A percentile compares a stretch with the other conserved stretches of the same genome.
phyloP scores from a whole-genome alignment of 176 grass and related monocot genomes.

The Paspalum notatum region DNA sequence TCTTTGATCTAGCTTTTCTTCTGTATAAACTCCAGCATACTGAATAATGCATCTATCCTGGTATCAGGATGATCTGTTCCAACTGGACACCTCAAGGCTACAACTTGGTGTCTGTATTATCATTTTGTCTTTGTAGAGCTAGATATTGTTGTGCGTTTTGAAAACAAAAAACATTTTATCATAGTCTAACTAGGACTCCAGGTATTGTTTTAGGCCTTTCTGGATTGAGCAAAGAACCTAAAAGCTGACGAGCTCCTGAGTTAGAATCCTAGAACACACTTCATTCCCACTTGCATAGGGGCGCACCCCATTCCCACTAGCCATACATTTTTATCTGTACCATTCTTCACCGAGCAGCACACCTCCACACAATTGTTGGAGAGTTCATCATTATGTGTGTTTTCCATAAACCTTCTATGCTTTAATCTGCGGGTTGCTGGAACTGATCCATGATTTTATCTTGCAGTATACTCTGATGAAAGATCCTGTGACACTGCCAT shows the following conservation, averaged over 20 bases:
- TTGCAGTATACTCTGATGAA: constrained; percentile 91
- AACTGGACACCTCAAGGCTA: not conserved
- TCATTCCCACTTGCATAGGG: not conserved
- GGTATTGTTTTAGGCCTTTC: not conserved
- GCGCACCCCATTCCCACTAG: not conserved
- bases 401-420: not conserved
- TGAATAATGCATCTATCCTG: not conserved
- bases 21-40: not conserved
- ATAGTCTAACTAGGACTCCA: not conserved
- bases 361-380: not conserved
- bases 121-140: not conserved
- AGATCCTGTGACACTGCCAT: constrained; percentile 95
- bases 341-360: not conserved
- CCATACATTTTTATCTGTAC: not conserved
- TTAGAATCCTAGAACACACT: not conserved
- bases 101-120: not conserved
- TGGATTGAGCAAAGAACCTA: not conserved
- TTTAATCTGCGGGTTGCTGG: constrained; percentile 25
- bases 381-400: constrained; percentile 3
- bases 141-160: not conserved
- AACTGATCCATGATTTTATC: constrained; percentile 1
- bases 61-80: not conserved
- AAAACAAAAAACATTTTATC: constrained; percentile 11
- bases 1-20: not conserved
- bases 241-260: not conserved